A percentile compares a stretch with the other conserved stretches of the same genome.
Evolutionary conservation across 768 basidiomycete species (phyloP).

Genomic region (Crassisporium funariophilum): DNA sequence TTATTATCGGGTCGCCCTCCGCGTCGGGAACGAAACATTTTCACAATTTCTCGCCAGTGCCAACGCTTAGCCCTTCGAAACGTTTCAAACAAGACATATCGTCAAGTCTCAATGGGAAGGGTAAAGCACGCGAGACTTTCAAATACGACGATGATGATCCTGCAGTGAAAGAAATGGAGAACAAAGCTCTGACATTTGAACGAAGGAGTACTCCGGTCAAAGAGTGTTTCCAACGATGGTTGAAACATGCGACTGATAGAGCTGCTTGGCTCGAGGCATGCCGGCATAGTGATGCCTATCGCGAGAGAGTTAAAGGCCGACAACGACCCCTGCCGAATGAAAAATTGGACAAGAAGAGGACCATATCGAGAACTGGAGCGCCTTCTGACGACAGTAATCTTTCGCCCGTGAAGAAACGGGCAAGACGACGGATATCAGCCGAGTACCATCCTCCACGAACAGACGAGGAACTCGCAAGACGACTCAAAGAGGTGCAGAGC

Average conservation of each 20-base stretch:
- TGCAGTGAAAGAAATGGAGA: conserved; percentile 40
- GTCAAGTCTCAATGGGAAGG: conserved; percentile 26
- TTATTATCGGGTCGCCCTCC: conserved; percentile 36
- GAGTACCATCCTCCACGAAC: conserved; percentile 57
- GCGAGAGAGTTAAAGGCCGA: conserved; percentile 44
- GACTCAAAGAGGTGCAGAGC: conserved; percentile 66
- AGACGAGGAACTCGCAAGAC: conserved; percentile 64
- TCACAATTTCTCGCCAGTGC: conserved; percentile 29
- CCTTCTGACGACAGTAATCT: conserved; percentile 12
- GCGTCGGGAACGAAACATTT: conserved; percentile 29
- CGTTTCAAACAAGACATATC: conserved; percentile 12
- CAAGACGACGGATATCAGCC: conserved; percentile 39
- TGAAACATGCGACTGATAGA: conserved; percentile 43
- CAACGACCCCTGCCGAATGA: background rate
- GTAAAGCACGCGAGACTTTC: conserved; percentile 32
- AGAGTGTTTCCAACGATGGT: conserved; percentile 47
- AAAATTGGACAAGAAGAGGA: conserved; percentile 29
- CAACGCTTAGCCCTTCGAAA: conserved; percentile 19
- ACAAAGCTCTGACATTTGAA: conserved; percentile 44
- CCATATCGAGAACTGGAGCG: conserved; percentile 26
- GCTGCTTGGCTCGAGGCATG: conserved; percentile 66
- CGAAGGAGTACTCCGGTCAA: conserved; percentile 43
- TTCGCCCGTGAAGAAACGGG: conserved; percentile 40
- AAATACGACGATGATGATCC: conserved; percentile 32
- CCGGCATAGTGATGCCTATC: conserved; percentile 61